Evolutionary conservation across 78 protist genomes (phyloP).

Genomic region (Creolimax fragrantissima): DNA sequence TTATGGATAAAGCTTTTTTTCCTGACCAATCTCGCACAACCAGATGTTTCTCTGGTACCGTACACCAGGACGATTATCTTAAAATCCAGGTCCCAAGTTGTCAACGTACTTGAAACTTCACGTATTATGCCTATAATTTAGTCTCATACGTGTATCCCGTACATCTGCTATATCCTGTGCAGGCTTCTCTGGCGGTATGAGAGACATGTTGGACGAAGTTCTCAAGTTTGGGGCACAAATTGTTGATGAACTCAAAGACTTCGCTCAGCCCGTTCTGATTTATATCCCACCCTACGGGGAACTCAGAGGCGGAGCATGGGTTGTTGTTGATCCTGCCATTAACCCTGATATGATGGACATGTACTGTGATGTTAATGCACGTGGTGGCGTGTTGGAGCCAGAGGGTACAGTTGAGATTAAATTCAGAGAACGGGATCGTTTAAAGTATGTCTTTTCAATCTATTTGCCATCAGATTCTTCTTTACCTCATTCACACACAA

Average conservation of each 20-base stretch:
- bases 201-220: constrained; percentile 95
- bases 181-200: constrained; percentile 93
- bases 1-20: too few relatives aligned
- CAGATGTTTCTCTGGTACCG: too few relatives aligned
- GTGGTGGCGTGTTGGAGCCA: constrained; percentile 94
- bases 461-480: too few relatives aligned
- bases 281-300: constrained; percentile 90
- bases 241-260: constrained; percentile 81
- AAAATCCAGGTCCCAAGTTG: too few relatives aligned
- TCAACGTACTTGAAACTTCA: too few relatives aligned
- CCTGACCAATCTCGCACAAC: too few relatives aligned
- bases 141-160: too few relatives aligned
- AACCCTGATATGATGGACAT: constrained; percentile 83
- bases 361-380: constrained; percentile 72
- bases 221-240: constrained; percentile 93
- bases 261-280: constrained; percentile 81
- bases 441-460: background rate
- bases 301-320: constrained; percentile 97
- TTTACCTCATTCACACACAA: too few relatives aligned
- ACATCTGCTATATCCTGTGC: too few relatives aligned
- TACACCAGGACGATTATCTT: too few relatives aligned
- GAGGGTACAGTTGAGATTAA: constrained; percentile 77
- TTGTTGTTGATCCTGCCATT: constrained; percentile 88
- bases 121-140: too few relatives aligned
- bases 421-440: constrained; percentile 52